Conservation (phyloP, 768 basidiomycete genomes). For the Trametes coccinea region DNA sequence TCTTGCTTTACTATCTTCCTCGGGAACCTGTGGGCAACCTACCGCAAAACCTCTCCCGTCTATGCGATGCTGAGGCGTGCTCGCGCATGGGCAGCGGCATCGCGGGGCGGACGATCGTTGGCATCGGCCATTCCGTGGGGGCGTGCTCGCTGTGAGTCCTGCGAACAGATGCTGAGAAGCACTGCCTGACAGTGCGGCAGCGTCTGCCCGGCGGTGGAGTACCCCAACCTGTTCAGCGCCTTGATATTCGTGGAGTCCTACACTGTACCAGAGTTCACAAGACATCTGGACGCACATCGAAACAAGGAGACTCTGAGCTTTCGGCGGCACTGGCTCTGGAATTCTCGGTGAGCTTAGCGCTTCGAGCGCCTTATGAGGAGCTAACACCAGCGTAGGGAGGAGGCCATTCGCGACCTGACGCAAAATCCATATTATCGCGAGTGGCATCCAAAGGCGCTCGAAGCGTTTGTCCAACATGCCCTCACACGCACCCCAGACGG, state of each 20-base stretch:
- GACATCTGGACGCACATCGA: not conserved
- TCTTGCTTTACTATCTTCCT: constrained; percentile 68
- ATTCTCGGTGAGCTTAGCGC: not conserved
- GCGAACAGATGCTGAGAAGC: not conserved
- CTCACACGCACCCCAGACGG: not conserved
- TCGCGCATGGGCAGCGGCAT: constrained; percentile 51
- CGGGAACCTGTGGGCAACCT: constrained; percentile 33
- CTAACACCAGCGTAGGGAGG: not conserved
- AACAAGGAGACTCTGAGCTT: not conserved
- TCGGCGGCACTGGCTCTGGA: not conserved
- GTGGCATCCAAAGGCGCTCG: not conserved
- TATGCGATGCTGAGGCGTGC: constrained; percentile 43
- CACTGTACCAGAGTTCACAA: constrained; percentile 23
- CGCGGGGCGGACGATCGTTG: constrained; percentile 54
- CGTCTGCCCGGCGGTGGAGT: constrained; percentile 57
- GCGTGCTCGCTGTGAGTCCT: constrained; percentile 68
- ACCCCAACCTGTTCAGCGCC: constrained; percentile 67
- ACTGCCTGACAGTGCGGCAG: constrained; percentile 34
- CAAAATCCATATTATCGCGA: not conserved
- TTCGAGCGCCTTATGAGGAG: not conserved
- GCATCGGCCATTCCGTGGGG: constrained; percentile 82
- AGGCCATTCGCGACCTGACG: not conserved
- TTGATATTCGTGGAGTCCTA: constrained; percentile 81
- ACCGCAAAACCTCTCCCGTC: constrained; percentile 53
- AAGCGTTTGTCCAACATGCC: not conserved